Conservation (phyloP, 805 yeast species). For the Maudiozyma barnettii region DNA sequence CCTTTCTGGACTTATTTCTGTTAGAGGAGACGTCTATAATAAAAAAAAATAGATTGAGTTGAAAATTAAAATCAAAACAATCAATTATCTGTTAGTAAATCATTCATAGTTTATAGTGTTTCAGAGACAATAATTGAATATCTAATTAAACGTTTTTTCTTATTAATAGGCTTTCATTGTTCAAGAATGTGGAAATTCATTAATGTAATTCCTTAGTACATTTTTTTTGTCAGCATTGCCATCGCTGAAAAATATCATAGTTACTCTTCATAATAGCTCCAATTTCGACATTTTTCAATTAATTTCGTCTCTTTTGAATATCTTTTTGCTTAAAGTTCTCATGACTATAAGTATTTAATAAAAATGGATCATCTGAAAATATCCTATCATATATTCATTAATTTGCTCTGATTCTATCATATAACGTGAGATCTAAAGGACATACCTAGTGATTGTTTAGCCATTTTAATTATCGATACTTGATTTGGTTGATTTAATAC, state of each 20-base stretch:
- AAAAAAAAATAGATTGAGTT: constrained; percentile 2
- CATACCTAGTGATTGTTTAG: constrained; percentile 44
- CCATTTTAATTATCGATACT: constrained; percentile 27
- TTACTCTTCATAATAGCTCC: too few species aligned
- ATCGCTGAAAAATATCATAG: neutral
- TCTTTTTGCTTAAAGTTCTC: too few species aligned
- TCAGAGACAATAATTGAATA: constrained; percentile 17
- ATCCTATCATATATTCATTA: too few species aligned
- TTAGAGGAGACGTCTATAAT: constrained; percentile 91
- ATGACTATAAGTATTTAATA: too few species aligned
- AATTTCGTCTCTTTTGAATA: too few species aligned
- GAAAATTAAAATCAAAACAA: neutral
- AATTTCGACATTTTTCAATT: too few species aligned
- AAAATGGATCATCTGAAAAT: too few species aligned
- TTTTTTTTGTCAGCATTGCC: too few species aligned
- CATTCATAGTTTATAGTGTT: neutral
- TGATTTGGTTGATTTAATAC: neutral
- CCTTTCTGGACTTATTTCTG: constrained; percentile 99
- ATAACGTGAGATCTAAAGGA: constrained; percentile 5
- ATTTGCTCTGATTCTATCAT: neutral
- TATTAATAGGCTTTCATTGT: too few species aligned
- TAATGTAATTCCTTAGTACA: too few species aligned
- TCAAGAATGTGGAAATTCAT: too few species aligned
- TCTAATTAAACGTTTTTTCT: too few species aligned
- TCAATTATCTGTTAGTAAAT: constrained; percentile 4